phyloP scores from a whole-genome alignment of 1,139 yeast species.

The Keqinozyma sinolaborantium region DNA sequence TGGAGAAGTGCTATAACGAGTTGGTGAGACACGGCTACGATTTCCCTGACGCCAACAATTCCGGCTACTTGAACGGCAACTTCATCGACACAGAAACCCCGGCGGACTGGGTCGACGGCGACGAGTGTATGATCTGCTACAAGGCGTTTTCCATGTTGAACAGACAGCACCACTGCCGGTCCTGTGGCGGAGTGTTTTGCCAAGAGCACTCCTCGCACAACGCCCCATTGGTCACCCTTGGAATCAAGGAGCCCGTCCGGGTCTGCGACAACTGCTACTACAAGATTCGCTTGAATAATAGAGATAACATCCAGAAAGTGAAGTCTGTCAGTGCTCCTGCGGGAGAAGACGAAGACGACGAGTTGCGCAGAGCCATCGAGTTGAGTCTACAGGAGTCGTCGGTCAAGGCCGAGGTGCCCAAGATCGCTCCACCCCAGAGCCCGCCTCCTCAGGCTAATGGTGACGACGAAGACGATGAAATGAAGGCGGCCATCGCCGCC shows the following conservation, averaged over 20 bases:
- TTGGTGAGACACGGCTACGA: conserved; percentile 61
- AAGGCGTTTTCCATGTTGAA: conserved; percentile 74
- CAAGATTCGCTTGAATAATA: conserved; percentile 33
- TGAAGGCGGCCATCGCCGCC: conserved; percentile 95
- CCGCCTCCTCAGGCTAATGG: conserved; percentile 7
- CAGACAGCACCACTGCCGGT: conserved; percentile 93
- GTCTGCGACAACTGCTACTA: conserved; percentile 89
- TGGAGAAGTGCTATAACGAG: conserved; percentile 57
- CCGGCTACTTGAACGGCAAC: conserved; percentile 35
- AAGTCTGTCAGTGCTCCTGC: background rate
- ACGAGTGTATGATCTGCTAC: conserved; percentile 93
- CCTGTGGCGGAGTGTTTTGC: conserved; percentile 95
- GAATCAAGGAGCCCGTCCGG: conserved; percentile 84
- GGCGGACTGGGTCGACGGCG: conserved; percentile 97
- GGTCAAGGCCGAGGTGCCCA: conserved; percentile 12
- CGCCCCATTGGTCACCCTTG: conserved; percentile 74
- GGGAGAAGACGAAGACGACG: conserved; percentile 65
- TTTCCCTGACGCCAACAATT: conserved; percentile 57
- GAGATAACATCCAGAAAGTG: conserved; percentile 13
- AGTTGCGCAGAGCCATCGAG: conserved; percentile 73
- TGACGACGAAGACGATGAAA: conserved; percentile 61
- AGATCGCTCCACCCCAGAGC: conserved; percentile 12
- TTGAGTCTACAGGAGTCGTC: conserved; percentile 64
- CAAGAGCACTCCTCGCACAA: conserved; percentile 75
- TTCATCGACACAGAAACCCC: conserved; percentile 90